Conservation (phyloP, 352 stramenopile species). For the Pythium graminicola region DNA sequence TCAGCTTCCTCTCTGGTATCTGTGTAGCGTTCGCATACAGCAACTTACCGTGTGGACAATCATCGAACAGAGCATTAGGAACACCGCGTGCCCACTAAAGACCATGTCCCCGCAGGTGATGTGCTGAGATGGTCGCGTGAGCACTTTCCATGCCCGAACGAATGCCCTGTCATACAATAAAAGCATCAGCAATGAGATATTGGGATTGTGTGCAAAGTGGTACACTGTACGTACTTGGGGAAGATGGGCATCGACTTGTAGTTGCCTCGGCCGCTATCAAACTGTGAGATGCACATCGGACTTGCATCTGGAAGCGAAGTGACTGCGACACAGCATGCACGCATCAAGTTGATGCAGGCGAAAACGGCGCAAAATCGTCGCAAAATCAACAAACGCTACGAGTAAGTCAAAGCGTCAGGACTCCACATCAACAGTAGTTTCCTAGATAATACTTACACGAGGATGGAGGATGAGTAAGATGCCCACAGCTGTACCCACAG, state of each 20-base stretch:
- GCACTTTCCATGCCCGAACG: conserved; percentile 72
- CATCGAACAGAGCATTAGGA: conserved; percentile 79
- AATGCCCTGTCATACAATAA: conserved; percentile 44
- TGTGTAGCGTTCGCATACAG: no score
- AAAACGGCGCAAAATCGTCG: conserved; percentile 82
- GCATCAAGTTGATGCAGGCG: conserved; percentile 81
- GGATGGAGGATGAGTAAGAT: conserved; percentile 70
- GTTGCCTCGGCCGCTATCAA: conserved; percentile 44
- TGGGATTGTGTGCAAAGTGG: background rate
- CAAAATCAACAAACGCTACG: conserved; percentile 73
- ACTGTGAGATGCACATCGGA: conserved; percentile 84
- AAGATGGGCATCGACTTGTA: conserved; percentile 88
- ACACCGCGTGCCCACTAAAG: conserved; percentile 84
- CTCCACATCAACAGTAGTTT: no score
- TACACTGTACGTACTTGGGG: conserved; percentile 47
- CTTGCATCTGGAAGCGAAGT: conserved; percentile 83
- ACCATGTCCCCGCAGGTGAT: conserved; percentile 88
- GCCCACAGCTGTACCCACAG: conserved; percentile 57
- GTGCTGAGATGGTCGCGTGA: conserved; percentile 75
- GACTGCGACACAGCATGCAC: conserved; percentile 78
- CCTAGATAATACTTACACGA: conserved; percentile 66
- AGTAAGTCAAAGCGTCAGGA: conserved; percentile 2
- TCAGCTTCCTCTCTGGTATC: no score
- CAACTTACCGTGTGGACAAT: conserved; percentile 65
- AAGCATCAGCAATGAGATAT: background rate